Percentiles rank a stretch among this genome's conserved stretches.
Evolutionary conservation across 257 asterid genomes (phyloP).

Genomic region (Ballota nigra): DNA sequence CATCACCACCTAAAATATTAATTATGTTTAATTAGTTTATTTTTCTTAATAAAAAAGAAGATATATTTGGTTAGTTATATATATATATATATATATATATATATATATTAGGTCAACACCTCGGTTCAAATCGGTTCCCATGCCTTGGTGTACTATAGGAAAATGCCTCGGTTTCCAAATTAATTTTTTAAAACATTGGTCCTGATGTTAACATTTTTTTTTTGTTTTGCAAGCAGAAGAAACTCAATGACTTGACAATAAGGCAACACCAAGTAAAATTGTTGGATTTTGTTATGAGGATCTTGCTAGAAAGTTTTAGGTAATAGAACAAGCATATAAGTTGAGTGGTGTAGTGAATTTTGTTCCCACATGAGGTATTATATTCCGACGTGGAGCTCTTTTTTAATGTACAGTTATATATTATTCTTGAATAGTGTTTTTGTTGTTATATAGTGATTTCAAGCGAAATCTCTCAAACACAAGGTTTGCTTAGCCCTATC

Average conservation of each 20-base stretch:
- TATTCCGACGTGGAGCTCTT: neutral
- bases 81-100: too few relatives aligned
- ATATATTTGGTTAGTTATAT: too few relatives aligned
- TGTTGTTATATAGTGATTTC: neutral
- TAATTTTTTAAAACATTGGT: too few relatives aligned
- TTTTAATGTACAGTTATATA: neutral
- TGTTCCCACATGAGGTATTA: neutral
- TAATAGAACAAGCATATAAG: conserved; percentile 16
- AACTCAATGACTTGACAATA: conserved; percentile 71
- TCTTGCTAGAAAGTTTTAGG: too few relatives aligned
- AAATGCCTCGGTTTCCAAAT: too few relatives aligned
- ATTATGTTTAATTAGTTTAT: too few relatives aligned
- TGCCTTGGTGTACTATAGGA: too few relatives aligned
- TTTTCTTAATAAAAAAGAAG: too few relatives aligned
- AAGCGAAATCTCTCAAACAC: neutral
- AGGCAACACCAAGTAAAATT: conserved; percentile 39
- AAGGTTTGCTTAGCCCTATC: conserved; percentile 12
- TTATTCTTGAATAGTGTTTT: neutral
- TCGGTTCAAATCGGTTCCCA: too few relatives aligned
- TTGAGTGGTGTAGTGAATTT: neutral
- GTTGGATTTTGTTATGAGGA: conserved; percentile 69
- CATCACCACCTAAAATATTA: too few relatives aligned
- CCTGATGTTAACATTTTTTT: neutral
- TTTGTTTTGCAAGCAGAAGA: conserved; percentile 62
- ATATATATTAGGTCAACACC: too few relatives aligned